Evolutionary conservation across 805 yeast genomes (phyloP), one percentile per base, ranked within the genome.

Genomic region (Pichia gijzeniarum): DNA sequence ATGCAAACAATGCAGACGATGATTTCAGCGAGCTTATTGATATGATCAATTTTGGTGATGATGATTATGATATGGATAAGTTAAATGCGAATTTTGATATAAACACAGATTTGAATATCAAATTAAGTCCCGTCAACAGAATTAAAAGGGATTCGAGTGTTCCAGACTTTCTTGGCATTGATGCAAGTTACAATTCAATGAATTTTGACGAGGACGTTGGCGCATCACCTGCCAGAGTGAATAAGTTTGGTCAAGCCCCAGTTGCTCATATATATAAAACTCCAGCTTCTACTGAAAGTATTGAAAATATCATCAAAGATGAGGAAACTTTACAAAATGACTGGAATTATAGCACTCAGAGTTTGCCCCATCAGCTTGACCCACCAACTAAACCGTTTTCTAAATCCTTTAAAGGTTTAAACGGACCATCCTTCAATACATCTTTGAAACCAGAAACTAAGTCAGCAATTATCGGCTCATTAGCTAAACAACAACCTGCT

Each of bases 341-440:
- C 18, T 21, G 19, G 16, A 41, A 37, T 19, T n/a, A 30, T 28
- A 44, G 32, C 35, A 21, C 41, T 17, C 25, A 27, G n/a, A 25
- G 32, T 31, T 17, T 44, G 13, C 32, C 40, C 14, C 48, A 52
- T 37, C 55, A 37, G 33, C 31, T 13, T 36, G 16, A 42, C 7
- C 36, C 40, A 3, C 77, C 18, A 62, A 20, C 10, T 10, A 30
- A 32, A 39, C 41, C 41, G 19, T 10, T 71, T 10, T 71, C 60
- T 8, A 66, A 72, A 72, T 80, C 86, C 2, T 80, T 79, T 62
- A 73, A 73, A 49, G 89, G 89, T 0, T 59, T 82, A 44, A 71
- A 66, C 44, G 85, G 80, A 0, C 82, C 87, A 1, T 66, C 77
- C 2, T 74, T 79, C 50, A 45, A 72, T 35, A 51, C 60, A 4